Evolutionary conservation across 2,329 filamentous ascomycete species (phyloP).

Genomic region (Albophoma yamanashiensis): DNA sequence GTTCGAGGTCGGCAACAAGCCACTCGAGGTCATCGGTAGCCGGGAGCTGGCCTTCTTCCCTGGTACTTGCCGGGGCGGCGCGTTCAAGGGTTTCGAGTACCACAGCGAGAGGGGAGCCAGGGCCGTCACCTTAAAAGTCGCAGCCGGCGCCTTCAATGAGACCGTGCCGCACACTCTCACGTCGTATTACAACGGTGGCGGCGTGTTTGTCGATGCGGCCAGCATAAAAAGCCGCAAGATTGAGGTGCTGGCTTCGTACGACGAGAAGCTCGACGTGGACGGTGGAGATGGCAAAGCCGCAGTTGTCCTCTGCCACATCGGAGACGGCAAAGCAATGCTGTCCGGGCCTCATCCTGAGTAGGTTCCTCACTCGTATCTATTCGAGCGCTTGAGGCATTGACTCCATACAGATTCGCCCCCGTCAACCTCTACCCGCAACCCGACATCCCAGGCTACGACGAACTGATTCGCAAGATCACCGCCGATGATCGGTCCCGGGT

Average conservation of each 20-base stretch:
- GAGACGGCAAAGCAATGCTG: constrained; percentile 67
- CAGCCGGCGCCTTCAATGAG: constrained; percentile 45
- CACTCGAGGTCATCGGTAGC: constrained; percentile 74
- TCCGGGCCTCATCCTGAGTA: constrained; percentile 91
- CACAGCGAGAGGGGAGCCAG: constrained; percentile 75
- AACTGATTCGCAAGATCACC: constrained; percentile 56
- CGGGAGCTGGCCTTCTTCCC: constrained; percentile 85
- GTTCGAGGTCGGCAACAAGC: constrained; percentile 73
- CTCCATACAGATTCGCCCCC: constrained; percentile 60
- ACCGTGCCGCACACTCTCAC: constrained; percentile 51
- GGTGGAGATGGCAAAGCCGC: constrained; percentile 65
- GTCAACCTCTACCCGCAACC: constrained; percentile 62
- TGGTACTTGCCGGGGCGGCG: constrained; percentile 72
- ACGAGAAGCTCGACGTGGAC: constrained; percentile 64
- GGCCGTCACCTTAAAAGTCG: constrained; percentile 57
- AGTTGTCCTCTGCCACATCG: constrained; percentile 72
- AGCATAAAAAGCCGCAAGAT: constrained; percentile 53
- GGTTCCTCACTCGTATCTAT: constrained; percentile 3
- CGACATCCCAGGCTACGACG: constrained; percentile 56
- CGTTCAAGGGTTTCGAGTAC: constrained; percentile 85
- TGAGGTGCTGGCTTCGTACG: constrained; percentile 74
- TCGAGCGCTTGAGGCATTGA: constrained; percentile 4
- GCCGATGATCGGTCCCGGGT: constrained; percentile 60
- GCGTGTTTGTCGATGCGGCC: constrained; percentile 76
- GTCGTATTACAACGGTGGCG: constrained; percentile 90